phyloP scores from a whole-genome alignment of 345 rosid genomes.

The Dimocarpus longan region DNA sequence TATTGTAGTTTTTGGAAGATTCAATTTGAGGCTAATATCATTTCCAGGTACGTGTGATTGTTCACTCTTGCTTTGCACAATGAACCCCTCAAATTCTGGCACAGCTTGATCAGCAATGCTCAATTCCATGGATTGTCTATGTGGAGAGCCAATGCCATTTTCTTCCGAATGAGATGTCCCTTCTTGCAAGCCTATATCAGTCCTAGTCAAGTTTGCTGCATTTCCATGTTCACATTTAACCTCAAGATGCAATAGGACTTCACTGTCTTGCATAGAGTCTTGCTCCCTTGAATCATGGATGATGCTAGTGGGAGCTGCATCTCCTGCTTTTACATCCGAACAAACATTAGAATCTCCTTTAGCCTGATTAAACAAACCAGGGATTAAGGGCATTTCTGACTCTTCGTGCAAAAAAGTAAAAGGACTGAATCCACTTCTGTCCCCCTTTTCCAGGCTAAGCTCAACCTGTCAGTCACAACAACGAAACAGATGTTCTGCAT shows the following conservation, averaged over 20 bases:
- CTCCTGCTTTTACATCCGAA: constrained; percentile 44
- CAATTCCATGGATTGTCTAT: constrained; percentile 31
- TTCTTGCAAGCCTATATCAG: constrained; percentile 34
- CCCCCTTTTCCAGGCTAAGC: constrained; percentile 25
- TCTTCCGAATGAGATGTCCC: constrained; percentile 26
- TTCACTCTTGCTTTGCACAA: constrained; percentile 48
- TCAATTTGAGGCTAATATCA: constrained; percentile 41
- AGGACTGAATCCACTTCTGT: constrained; percentile 16
- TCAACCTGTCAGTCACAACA: constrained; percentile 38
- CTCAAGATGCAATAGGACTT: constrained; percentile 27
- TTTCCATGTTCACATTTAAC: constrained; percentile 26
- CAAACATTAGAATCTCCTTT: constrained; percentile 35
- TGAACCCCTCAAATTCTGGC: constrained; percentile 69
- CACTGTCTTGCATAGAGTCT: constrained; percentile 34
- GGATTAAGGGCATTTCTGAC: constrained; percentile 20
- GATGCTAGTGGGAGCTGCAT: constrained; percentile 29
- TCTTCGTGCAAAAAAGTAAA: constrained; percentile 24
- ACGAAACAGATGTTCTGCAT: constrained; percentile 7
- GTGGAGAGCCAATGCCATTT: constrained; percentile 38
- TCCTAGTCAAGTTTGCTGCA: constrained; percentile 31
- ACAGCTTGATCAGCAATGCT: constrained; percentile 36
- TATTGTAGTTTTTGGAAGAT: constrained; percentile 50
- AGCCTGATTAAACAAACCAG: constrained; percentile 23
- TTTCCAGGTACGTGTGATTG: constrained; percentile 31
- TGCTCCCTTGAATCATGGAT: constrained; percentile 31